These are phyloP conservation scores for Aspergillus sp. DNA, from an alignment of 2,329 filamentous ascomycete genomes.

Conservation along the genomic window DNA sequence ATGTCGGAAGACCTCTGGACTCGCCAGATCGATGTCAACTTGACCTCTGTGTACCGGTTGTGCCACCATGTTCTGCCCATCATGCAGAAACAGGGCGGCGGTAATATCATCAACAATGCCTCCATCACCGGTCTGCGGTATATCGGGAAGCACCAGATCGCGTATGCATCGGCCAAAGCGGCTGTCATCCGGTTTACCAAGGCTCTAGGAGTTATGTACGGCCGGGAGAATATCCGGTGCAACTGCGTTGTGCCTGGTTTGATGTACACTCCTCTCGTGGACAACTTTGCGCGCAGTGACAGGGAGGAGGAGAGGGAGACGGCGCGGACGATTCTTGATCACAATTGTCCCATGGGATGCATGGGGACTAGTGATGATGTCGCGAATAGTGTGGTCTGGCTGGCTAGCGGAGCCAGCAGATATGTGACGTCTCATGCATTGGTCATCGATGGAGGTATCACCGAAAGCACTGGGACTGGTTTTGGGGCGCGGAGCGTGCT, in stretches of 20 bases:
- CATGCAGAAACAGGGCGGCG: slow-evolving; percentile 26
- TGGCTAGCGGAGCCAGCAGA: neutral
- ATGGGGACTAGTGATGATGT: neutral
- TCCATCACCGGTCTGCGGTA: slow-evolving; percentile 54
- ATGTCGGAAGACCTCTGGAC: slow-evolving; percentile 53
- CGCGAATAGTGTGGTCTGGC: neutral
- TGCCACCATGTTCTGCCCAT: slow-evolving; percentile 38
- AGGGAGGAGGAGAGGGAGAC: neutral
- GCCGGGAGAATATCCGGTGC: neutral
- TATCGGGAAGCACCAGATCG: slow-evolving; percentile 52
- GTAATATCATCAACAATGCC: slow-evolving; percentile 49
- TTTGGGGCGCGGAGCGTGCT: no score
- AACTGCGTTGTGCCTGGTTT: neutral
- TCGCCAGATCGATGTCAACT: slow-evolving; percentile 52
- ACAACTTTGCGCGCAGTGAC: neutral
- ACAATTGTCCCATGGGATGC: neutral
- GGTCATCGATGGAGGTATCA: neutral
- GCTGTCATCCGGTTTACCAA: slow-evolving; percentile 52
- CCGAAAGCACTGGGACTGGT: neutral
- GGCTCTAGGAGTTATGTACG: slow-evolving; percentile 31
- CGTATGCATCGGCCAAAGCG: slow-evolving; percentile 53
- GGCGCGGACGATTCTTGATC: neutral
- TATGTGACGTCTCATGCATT: neutral
- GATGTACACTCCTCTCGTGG: neutral
- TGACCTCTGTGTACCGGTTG: slow-evolving; percentile 56